Percentiles rank a stretch among this genome's conserved stretches.
Conservation (phyloP, 164 flowering plant species). For the Vitis labrusca region DNA sequence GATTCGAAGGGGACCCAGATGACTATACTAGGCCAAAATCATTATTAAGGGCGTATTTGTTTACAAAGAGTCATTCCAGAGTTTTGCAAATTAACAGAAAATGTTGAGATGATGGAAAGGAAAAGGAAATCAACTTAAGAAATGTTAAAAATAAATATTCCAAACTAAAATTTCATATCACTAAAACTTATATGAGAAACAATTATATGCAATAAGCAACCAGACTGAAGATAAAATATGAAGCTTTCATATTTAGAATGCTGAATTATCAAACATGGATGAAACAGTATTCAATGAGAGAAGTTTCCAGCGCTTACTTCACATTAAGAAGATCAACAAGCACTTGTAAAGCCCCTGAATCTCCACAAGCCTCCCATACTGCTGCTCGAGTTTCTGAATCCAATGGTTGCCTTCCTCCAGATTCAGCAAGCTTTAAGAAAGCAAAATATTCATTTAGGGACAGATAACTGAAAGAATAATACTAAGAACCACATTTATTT, state of each 20-base stretch:
- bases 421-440: conserved; percentile 65
- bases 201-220: background rate
- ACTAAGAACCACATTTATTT: background rate
- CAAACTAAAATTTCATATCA: too few species aligned
- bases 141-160: too few species aligned
- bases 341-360: conserved; percentile 91
- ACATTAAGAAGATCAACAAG: conserved; percentile 86
- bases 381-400: conserved; percentile 83
- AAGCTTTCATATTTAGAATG: background rate
- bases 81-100: too few species aligned
- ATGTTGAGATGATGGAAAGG: too few species aligned
- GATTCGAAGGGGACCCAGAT: too few species aligned
- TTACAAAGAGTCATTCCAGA: too few species aligned
- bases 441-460: conserved; percentile 2
- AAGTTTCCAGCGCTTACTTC: conserved; percentile 45
- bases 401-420: conserved; percentile 65
- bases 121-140: too few species aligned
- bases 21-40: too few species aligned
- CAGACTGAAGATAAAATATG: background rate
- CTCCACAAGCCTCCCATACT: conserved; percentile 97
- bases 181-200: too few species aligned
- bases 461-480: background rate
- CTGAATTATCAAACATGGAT: conserved; percentile 3
- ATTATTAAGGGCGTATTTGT: too few species aligned
- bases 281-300: background rate